These are phyloP conservation scores for Hanseniaspora opuntiae DNA, from an alignment of 805 yeast genomes.

Conservation along the genomic window DNA sequence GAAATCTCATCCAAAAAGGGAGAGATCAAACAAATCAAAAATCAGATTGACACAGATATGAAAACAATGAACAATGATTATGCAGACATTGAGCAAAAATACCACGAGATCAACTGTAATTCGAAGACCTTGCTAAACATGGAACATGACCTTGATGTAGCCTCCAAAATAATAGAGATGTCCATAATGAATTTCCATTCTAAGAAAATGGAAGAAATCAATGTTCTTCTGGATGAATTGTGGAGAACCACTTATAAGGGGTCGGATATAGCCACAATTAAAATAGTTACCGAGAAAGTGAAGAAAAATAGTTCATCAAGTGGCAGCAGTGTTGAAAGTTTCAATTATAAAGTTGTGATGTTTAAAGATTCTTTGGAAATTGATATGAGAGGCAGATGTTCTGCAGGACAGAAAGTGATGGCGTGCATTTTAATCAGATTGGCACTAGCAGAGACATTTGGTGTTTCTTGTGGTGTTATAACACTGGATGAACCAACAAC, in stretches of 20 bases:
- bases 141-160: constrained; percentile 51
- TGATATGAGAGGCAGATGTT: constrained; percentile 96
- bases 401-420: constrained; percentile 93
- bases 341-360: constrained; percentile 92
- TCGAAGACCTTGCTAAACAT: constrained; percentile 5
- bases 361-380: constrained; percentile 78
- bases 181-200: constrained; percentile 91
- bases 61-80: constrained; percentile 53
- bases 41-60: constrained; percentile 39
- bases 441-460: constrained; percentile 91
- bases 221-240: constrained; percentile 70
- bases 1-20: constrained; percentile 68
- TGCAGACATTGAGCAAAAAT: constrained; percentile 47
- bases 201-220: constrained; percentile 83
- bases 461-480: constrained; percentile 85
- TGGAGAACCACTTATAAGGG: constrained; percentile 94
- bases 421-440: constrained; percentile 84
- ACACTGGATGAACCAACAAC: constrained; percentile 98
- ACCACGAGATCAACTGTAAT: constrained; percentile 7
- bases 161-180: constrained; percentile 72
- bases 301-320: constrained; percentile 20
- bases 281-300: constrained; percentile 65
- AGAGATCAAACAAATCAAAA: constrained; percentile 69
- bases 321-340: constrained; percentile 38
- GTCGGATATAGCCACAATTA: constrained; percentile 83